A percentile compares a stretch with the other conserved stretches of the same genome.
These are phyloP conservation scores for Xylariales sp. DNA, from an alignment of 2,329 filamentous ascomycete genomes.

Conservation along the genomic window DNA sequence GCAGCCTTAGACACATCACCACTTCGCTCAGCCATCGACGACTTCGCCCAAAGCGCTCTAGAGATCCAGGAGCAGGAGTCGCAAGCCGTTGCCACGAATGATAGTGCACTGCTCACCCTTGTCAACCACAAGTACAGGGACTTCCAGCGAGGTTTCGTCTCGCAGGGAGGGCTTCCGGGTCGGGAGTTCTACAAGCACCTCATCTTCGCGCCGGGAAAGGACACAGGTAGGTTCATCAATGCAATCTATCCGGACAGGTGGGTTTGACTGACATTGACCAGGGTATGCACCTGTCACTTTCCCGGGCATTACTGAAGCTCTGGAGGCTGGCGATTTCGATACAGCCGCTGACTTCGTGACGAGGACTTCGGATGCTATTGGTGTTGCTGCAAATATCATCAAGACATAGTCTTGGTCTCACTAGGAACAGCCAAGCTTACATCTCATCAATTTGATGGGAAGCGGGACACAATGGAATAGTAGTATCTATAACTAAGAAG, in stretches of 20 bases:
- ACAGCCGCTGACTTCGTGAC: conserved; percentile 23
- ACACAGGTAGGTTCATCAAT: conserved; percentile 35
- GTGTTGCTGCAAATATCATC: conserved; percentile 21
- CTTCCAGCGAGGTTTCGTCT: conserved; percentile 45
- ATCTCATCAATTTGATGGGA: neutral
- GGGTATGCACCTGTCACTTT: conserved; percentile 28
- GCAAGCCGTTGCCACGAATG: conserved; percentile 22
- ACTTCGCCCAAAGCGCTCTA: conserved; percentile 28
- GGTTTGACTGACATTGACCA: conserved; percentile 10
- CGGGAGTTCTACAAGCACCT: conserved; percentile 43
- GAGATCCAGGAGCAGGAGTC: conserved; percentile 28
- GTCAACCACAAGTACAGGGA: conserved; percentile 43
- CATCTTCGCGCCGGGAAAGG: conserved; percentile 41
- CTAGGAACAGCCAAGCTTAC: neutral
- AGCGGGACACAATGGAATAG: too few species aligned
- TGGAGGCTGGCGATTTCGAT: conserved; percentile 19
- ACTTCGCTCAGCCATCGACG: conserved; percentile 33
- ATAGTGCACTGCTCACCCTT: conserved; percentile 27
- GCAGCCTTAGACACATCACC: conserved; percentile 32
- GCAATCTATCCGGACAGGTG: neutral
- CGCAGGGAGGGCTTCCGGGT: conserved; percentile 40
- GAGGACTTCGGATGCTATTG: conserved; percentile 24
- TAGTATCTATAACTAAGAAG: neutral
- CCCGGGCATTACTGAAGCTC: conserved; percentile 25
- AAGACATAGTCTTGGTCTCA: conserved; percentile 13